Base-by-base conservation (phyloP, 805 yeast genomes). In the Nakazawaea wickerhamii region DNA sequence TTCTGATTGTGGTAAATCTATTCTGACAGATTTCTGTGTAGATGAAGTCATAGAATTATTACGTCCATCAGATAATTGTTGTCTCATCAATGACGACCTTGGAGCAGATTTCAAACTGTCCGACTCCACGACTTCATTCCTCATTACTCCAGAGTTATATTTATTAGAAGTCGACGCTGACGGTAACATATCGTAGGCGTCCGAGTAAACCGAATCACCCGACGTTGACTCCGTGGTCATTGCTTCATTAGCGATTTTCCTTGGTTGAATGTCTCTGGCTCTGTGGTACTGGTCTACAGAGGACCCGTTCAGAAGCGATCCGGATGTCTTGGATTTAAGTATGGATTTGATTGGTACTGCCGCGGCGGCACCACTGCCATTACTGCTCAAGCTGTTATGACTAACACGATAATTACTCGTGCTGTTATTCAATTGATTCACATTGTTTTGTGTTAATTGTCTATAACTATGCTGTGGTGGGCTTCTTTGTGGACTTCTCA, bases 261-360 rank as follows among this genome's bases (percentile, higher is more conserved):
- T 30, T 10, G 35, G 8, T 34, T 36, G 39, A 8, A 15, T 22
- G n/a, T 25, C 14, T 30, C 20, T 20, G n/a, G 28, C 30, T 21
- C 15, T 30, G 6, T n/a, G 7, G 18, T 15, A 30, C 30, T 30
- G 14, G 28, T 22, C 31, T 6, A 21, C 26, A 19, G 38, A 20
- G 6, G 21, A 34, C 18, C 11, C 15, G 14, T 26, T 33, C 28
- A n/a, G 8, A 9, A 10, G 18, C 14, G 31, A 10, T 22, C n/a
- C n/a, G n/a, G 36, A 9, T 31, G 20, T 27, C 26, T 43, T 48
- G 8, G 23, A 22, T 30, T 52, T 56, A 25, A 57, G 35, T 10
- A 55, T 50, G 4, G 55, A 46, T 33, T 49, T 48, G 4, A 51
- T 50, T 2, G 61, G 57, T 15, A 58, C 50, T 7, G 31, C 11